Evolutionary conservation across 257 asterid genomes (phyloP).

Genomic region (Penstemon barbatus): DNA sequence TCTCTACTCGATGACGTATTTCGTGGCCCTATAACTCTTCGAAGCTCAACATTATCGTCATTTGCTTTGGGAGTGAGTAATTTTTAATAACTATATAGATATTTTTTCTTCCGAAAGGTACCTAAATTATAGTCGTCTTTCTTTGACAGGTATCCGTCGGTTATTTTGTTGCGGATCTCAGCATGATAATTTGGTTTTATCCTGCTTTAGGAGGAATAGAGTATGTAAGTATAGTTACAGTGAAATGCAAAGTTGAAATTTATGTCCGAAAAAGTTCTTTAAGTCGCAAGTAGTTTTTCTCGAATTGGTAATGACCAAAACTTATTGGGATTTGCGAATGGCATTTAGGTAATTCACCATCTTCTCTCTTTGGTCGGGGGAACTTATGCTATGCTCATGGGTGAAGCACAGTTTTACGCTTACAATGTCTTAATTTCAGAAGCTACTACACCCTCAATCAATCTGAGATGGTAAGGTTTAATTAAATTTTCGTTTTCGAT

Average conservation of each 20-base stretch:
- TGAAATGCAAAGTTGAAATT: not conserved
- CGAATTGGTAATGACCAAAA: conserved; percentile 15
- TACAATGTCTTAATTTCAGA: conserved; percentile 73
- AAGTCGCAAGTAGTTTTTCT: not conserved
- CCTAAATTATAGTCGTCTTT: conserved; percentile 17
- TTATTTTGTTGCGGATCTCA: conserved; percentile 71
- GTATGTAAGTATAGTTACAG: conserved; percentile 58
- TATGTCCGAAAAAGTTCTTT: not conserved
- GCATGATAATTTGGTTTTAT: conserved; percentile 82
- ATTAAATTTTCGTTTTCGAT: not conserved
- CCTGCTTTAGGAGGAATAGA: conserved; percentile 84
- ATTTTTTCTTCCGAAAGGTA: not conserved
- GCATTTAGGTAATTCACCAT: no score
- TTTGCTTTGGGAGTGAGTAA: conserved; percentile 68
- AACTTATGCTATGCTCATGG: no score
- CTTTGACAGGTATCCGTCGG: conserved; percentile 67
- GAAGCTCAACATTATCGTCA: conserved; percentile 56
- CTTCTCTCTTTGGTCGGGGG: conserved; percentile 61
- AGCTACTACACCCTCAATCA: conserved; percentile 83
- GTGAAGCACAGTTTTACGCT: conserved; percentile 75
- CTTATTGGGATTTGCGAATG: no score
- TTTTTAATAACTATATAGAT: not conserved
- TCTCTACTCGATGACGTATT: conserved; percentile 44
- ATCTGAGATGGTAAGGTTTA: conserved; percentile 72
- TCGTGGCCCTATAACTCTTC: conserved; percentile 47